Evolutionary conservation across 495 filamentous ascomycete genomes (phyloP), one percentile per base, ranked within the genome.

Genomic region (Glarea lozoyensis): DNA sequence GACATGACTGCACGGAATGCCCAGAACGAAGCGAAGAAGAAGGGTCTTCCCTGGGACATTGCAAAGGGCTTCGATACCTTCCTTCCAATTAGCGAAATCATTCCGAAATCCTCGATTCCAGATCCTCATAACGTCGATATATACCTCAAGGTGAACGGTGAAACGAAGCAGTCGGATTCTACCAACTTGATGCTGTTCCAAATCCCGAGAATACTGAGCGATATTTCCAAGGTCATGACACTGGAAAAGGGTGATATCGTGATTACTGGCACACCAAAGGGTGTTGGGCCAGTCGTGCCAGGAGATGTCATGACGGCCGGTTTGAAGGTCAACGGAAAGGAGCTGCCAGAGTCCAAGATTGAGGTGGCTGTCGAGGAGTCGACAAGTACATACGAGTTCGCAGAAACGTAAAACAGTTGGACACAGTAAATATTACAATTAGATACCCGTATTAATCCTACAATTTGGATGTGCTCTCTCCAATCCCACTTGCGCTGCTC

Each of bases 31-130:
- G 92, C 88, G 42, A 97, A 96, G 74, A 86, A 84, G 65, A 93
- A 93, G 69, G 86, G 90, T 12, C 76, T 96, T n/a, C 92, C 92
- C 12, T 98, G 92, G 92, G 75, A 80, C 42, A 92, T 95, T 48
- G 78, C 82, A 46, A 98, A 98, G 67, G 93, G 93, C 29, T 96
- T 95, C 60, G 93, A 97, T 57, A 97, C 92, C 16, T 98, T 98
- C 70, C 71, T 89, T 9, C 92, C 92, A 35, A 72, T 98, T 46
- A 82, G 76, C 49, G 65, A 81, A 30, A 70, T 80, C 42, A 94
- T 98, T 47, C 62, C 75, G 31, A 92, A 88, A 65, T 68, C 76
- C 15, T 65, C 64, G 42, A 84, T 97, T 48, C 81, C 84, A 11
- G 79, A 96, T 67, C 92, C 92, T 24, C 87, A 96, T 56, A 76